Percentiles rank a stretch among this genome's conserved stretches.
phyloP scores from a whole-genome alignment of 345 rosid species.

The Linum usitatissimum region DNA sequence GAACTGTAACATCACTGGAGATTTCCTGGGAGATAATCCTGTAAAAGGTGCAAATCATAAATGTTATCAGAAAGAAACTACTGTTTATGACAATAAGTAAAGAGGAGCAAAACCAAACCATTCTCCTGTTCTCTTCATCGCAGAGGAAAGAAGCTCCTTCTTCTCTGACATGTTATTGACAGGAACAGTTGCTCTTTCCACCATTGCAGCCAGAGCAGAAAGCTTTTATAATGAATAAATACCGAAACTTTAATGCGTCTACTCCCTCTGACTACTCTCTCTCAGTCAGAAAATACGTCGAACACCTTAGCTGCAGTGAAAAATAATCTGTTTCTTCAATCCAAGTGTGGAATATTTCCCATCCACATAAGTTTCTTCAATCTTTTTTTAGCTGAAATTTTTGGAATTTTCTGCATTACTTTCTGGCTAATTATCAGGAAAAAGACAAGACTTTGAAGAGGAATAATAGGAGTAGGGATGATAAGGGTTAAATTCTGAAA shows the following conservation, averaged over 20 bases:
- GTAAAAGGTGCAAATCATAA: constrained; percentile 16
- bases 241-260: too few species aligned
- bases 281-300: constrained; percentile 8
- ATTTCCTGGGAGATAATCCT: constrained; percentile 96
- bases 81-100: not conserved
- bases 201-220: constrained; percentile 35
- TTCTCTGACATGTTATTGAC: constrained; percentile 47
- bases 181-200: constrained; percentile 13
- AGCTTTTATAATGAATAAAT: constrained; percentile 1
- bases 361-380: too few species aligned
- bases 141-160: constrained; percentile 72
- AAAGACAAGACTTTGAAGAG: too few species aligned
- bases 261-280: not conserved
- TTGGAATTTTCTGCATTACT: too few species aligned
- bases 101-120: constrained; percentile 35
- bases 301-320: constrained; percentile 2
- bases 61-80: not conserved
- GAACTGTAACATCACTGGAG: constrained; percentile 78
- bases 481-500: too few species aligned
- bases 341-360: too few species aligned
- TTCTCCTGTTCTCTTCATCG: constrained; percentile 90
- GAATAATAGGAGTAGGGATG: too few species aligned
- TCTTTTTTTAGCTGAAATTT: too few species aligned
- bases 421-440: too few species aligned
- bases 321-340: too few species aligned